phyloP scores from a whole-genome alignment of 305 asterid genomes.

The Fraxinus greggii region DNA sequence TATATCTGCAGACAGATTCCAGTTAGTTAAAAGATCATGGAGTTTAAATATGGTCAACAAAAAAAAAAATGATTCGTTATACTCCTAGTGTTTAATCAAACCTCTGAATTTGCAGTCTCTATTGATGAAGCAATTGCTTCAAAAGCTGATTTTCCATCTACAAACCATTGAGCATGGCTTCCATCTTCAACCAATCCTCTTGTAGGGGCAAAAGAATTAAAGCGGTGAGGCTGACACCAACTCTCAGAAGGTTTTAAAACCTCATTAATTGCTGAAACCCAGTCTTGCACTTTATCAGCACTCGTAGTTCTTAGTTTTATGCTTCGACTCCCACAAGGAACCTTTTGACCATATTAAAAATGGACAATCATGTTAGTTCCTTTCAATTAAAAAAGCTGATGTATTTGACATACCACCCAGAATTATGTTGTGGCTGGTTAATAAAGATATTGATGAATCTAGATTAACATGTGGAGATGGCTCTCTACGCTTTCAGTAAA shows the following conservation, averaged over 20 bases:
- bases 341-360: constrained; percentile 47
- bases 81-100: constrained; percentile 25
- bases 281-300: constrained; percentile 55
- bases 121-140: constrained; percentile 87
- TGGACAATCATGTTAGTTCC: constrained; percentile 16
- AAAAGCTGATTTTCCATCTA: constrained; percentile 88
- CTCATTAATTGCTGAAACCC: constrained; percentile 76
- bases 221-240: constrained; percentile 86
- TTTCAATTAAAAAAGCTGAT: constrained; percentile 3
- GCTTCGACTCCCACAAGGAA: constrained; percentile 62
- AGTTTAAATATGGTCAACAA: constrained; percentile 4
- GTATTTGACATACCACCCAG: not conserved
- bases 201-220: constrained; percentile 78
- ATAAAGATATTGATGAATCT: not conserved
- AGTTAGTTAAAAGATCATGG: constrained; percentile 24
- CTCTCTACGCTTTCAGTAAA: not conserved
- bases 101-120: constrained; percentile 88
- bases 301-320: constrained; percentile 66
- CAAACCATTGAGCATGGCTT: constrained; percentile 91
- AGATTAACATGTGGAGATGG: constrained; percentile 1
- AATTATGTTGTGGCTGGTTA: not conserved
- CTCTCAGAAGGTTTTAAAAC: constrained; percentile 61
- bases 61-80: not conserved
- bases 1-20: constrained; percentile 54
- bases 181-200: constrained; percentile 82